These are phyloP conservation scores for Pyrus betulifolia DNA, from an alignment of 306 rosid genomes.

Conservation along the genomic window DNA sequence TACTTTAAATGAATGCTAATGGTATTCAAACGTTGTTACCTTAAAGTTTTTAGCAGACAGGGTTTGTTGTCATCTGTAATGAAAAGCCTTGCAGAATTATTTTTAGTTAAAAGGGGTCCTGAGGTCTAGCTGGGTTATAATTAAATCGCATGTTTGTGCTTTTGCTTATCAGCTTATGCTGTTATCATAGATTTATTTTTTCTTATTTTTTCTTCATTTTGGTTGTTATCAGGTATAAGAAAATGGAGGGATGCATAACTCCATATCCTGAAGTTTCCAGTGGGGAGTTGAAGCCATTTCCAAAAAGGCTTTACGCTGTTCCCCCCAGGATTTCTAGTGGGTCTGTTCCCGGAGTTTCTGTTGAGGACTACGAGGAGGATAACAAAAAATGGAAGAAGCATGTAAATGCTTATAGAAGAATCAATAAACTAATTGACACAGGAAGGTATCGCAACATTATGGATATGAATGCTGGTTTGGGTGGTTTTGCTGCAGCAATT, in stretches of 20 bases:
- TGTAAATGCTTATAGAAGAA: conserved; percentile 71
- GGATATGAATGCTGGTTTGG: conserved; percentile 97
- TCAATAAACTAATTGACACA: conserved; percentile 55
- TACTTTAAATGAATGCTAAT: neutral
- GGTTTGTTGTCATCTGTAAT: neutral
- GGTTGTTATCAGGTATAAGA: conserved; percentile 59
- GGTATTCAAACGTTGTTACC: neutral
- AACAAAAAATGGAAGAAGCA: conserved; percentile 75
- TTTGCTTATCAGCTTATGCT: neutral
- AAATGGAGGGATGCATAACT: conserved; percentile 80
- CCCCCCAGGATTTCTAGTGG: conserved; percentile 86
- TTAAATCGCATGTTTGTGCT: neutral
- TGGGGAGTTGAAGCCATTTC: conserved; percentile 58
- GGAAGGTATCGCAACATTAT: conserved; percentile 96
- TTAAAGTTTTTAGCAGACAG: neutral
- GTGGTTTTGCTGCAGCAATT: conserved; percentile 84
- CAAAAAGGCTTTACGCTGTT: conserved; percentile 64
- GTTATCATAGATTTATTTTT: neutral
- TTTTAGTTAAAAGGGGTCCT: neutral
- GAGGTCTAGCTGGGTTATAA: neutral
- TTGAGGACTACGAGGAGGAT: conserved; percentile 55
- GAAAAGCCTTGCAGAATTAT: neutral
- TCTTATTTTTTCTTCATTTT: conserved; percentile 19
- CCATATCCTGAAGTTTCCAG: conserved; percentile 32
- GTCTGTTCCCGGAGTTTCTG: conserved; percentile 66